Evolutionary conservation across 73 alveolate species (phyloP).

Genomic region (Tetrahymena borealis): DNA sequence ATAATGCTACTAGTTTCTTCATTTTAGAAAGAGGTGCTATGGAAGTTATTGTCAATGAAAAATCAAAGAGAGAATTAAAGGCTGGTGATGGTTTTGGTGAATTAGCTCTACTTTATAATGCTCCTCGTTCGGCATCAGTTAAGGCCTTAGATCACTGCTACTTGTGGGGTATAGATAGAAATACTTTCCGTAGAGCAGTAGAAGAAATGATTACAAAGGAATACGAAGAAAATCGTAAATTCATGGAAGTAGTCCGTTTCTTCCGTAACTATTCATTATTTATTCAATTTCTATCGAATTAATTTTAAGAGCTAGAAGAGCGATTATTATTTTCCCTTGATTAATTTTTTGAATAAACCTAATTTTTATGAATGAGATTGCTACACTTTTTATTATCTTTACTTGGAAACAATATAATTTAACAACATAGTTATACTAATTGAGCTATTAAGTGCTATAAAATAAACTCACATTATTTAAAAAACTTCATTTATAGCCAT

Average conservation of each 20-base stretch:
- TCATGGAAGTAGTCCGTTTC: slow-evolving; percentile 39
- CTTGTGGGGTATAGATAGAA: slow-evolving; percentile 82
- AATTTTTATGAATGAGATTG: background rate
- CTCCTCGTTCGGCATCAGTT: slow-evolving; percentile 86
- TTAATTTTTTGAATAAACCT: background rate
- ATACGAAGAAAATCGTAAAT: slow-evolving; percentile 31
- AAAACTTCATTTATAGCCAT: no score
- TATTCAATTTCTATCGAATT: background rate
- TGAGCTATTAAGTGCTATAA: no score
- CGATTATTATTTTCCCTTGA: background rate
- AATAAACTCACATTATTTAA: no score
- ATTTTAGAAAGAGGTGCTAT: slow-evolving; percentile 18
- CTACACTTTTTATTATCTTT: no score
- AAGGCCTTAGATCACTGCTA: slow-evolving; percentile 68
- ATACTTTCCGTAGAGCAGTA: slow-evolving; percentile 68
- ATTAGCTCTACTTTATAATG: slow-evolving; percentile 85
- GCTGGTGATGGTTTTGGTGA: slow-evolving; percentile 93
- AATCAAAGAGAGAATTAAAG: slow-evolving; percentile 11
- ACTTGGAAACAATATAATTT: no score
- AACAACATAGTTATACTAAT: no score
- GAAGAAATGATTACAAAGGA: slow-evolving; percentile 29
- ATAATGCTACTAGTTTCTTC: slow-evolving; percentile 26
- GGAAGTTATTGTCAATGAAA: slow-evolving; percentile 40
- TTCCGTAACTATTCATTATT: background rate
- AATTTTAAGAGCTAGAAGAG: background rate